A percentile compares a stretch with the other conserved stretches of the same genome.
phyloP scores from a whole-genome alignment of 2,329 filamentous ascomycete species.

The Leptoxyphium fumago region DNA sequence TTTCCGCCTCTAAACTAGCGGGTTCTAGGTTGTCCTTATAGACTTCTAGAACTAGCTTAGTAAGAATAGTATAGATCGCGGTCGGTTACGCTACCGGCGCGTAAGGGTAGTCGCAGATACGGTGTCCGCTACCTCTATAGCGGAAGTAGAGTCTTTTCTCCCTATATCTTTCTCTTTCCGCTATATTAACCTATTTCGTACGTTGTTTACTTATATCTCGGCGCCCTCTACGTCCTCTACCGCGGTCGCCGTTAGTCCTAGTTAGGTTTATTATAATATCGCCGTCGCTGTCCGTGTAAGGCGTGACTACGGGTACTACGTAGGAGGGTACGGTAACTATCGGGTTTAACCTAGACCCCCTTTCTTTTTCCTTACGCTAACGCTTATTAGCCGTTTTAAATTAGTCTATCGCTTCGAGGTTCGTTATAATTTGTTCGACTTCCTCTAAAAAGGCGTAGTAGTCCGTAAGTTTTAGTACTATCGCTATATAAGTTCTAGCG shows the following conservation, averaged over 20 bases:
- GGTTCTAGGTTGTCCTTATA: background rate
- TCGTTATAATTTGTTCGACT: background rate
- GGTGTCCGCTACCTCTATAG: background rate
- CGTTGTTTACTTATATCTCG: background rate
- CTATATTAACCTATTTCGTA: background rate
- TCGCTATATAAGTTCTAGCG: background rate
- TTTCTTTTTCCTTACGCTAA: background rate
- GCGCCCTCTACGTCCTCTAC: background rate
- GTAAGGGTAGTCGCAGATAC: background rate
- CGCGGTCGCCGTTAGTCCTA: background rate
- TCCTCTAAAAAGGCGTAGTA: background rate
- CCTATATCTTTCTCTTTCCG: background rate
- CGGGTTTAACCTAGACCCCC: background rate
- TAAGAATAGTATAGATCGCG: background rate
- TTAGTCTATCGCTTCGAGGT: background rate
- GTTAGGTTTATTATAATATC: background rate
- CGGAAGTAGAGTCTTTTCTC: background rate
- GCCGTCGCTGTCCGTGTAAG: background rate
- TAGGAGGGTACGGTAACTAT: background rate
- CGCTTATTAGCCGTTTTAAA: background rate
- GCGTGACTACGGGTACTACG: background rate
- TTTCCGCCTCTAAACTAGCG: background rate
- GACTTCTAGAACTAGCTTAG: background rate
- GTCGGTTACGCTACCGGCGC: background rate
- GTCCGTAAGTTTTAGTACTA: background rate